A percentile compares a stretch with the other conserved stretches of the same genome.
These are phyloP conservation scores for Candida methanosorbosa DNA, from an alignment of 805 yeast genomes.

Conservation along the genomic window DNA sequence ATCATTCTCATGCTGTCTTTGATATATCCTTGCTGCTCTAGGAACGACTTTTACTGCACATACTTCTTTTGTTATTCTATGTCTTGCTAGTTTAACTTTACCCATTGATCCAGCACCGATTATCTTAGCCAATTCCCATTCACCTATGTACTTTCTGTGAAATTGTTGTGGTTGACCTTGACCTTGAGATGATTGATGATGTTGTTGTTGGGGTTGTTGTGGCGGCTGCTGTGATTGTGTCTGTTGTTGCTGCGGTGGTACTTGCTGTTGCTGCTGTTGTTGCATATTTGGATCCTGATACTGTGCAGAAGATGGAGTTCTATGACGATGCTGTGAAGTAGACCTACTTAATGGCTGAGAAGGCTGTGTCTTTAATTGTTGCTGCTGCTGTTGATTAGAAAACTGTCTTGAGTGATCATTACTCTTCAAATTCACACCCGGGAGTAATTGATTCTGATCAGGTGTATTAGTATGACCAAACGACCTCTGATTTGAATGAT, in stretches of 20 bases:
- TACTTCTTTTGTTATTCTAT: conserved; percentile 67
- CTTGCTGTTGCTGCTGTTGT: conserved; percentile 1
- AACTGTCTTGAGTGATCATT: conserved; percentile 4
- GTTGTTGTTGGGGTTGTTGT: conserved; percentile 6
- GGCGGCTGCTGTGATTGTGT: conserved; percentile 8
- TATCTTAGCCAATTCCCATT: conserved; percentile 92
- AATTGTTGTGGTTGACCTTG: conserved; percentile 35
- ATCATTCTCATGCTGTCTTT: conserved; percentile 60
- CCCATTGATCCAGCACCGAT: conserved; percentile 99
- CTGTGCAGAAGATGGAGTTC: background rate
- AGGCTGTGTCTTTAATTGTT: conserved; percentile 4
- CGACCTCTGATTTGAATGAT: conserved; percentile 1
- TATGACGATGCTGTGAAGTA: background rate
- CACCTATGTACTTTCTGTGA: conserved; percentile 86
- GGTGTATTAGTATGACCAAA: too few species aligned
- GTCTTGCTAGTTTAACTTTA: conserved; percentile 89
- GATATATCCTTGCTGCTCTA: conserved; percentile 72
- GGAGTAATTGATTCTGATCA: conserved; percentile 7
- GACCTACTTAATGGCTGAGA: conserved; percentile 1
- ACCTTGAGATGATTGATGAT: background rate
- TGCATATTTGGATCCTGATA: background rate
- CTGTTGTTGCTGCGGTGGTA: conserved; percentile 4
- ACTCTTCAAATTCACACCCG: conserved; percentile 18
- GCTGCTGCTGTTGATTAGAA: conserved; percentile 2
- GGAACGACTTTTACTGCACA: conserved; percentile 94